Conservation (phyloP, 345 rosid species). For the Stellera chamaejasme region DNA sequence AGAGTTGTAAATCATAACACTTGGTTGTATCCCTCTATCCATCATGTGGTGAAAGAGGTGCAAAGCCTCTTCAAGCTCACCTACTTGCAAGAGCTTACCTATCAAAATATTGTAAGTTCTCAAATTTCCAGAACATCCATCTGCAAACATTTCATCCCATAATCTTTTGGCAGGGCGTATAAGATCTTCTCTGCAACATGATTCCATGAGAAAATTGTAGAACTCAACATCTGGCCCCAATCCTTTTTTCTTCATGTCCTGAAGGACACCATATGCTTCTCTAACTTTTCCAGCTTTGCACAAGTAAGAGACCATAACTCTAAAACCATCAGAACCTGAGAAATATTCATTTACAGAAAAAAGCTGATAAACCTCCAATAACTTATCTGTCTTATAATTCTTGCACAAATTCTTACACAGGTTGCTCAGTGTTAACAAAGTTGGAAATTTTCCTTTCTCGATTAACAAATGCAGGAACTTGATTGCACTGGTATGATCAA, state of each 20-base stretch:
- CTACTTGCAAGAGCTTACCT: constrained; percentile 53
- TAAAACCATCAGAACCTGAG: constrained; percentile 41
- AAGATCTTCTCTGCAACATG: constrained; percentile 71
- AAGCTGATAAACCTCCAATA: constrained; percentile 40
- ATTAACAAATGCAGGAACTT: constrained; percentile 42
- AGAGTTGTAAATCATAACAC: constrained; percentile 41
- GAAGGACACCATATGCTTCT: constrained; percentile 70
- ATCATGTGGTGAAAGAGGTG: constrained; percentile 65
- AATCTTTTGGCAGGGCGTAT: constrained; percentile 84
- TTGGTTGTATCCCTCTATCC: constrained; percentile 54
- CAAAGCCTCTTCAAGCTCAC: constrained; percentile 59
- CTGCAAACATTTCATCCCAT: constrained; percentile 93
- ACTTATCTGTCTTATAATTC: constrained; percentile 42
- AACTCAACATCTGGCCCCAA: constrained; percentile 42
- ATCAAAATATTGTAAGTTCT: constrained; percentile 62
- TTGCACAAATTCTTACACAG: constrained; percentile 62
- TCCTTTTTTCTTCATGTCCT: constrained; percentile 82
- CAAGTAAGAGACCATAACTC: constrained; percentile 51
- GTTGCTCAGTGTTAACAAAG: constrained; percentile 48
- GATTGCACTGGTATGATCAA: constrained; percentile 55
- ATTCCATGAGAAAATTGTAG: constrained; percentile 72
- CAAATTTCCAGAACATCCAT: constrained; percentile 57
- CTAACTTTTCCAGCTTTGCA: constrained; percentile 65
- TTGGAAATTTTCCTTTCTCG: constrained; percentile 44
- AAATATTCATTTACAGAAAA: constrained; percentile 50